Evolutionary conservation across 495 filamentous ascomycete genomes (phyloP).

Genomic region (Neurospora africana): DNA sequence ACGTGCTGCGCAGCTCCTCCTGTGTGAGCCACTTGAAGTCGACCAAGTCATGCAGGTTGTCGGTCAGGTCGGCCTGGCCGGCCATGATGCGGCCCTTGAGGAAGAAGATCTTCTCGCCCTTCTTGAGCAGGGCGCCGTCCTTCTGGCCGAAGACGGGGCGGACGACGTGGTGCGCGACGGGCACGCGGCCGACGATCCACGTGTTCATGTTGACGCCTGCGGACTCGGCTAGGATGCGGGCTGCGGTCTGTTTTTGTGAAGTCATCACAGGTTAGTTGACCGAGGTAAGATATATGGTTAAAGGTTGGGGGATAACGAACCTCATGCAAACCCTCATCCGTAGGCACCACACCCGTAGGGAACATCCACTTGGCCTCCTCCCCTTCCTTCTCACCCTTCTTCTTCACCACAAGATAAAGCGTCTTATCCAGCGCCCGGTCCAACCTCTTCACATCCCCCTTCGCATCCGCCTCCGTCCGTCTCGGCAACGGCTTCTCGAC

Average conservation of each 20-base stretch:
- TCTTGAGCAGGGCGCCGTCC: conserved; percentile 18
- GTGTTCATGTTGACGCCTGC: conserved; percentile 97
- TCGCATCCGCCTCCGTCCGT: conserved; percentile 70
- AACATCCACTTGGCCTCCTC: conserved; percentile 68
- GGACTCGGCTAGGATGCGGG: conserved; percentile 61
- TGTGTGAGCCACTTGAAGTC: conserved; percentile 91
- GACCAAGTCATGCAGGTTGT: conserved; percentile 57
- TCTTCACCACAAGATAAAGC: conserved; percentile 75
- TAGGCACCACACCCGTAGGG: conserved; percentile 53
- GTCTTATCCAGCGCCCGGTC: conserved; percentile 66
- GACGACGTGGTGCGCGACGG: conserved; percentile 65
- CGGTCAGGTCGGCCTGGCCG: conserved; percentile 74
- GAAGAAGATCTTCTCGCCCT: conserved; percentile 83
- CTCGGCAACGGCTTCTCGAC: conserved; percentile 63
- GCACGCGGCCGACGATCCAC: conserved; percentile 88
- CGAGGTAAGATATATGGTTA: too few relatives aligned
- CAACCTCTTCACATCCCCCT: conserved; percentile 61
- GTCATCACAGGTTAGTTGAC: too few relatives aligned
- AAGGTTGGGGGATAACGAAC: conserved; percentile 33
- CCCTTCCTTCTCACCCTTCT: conserved; percentile 39
- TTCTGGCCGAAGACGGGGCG: conserved; percentile 30
- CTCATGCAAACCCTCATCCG: conserved; percentile 65
- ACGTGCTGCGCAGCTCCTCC: conserved; percentile 65
- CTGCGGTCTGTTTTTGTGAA: conserved; percentile 54
- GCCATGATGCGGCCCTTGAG: conserved; percentile 93